Evolutionary conservation across 805 yeast species (phyloP), one percentile per base, ranked within the genome.

Genomic region (Candida caryicola): DNA sequence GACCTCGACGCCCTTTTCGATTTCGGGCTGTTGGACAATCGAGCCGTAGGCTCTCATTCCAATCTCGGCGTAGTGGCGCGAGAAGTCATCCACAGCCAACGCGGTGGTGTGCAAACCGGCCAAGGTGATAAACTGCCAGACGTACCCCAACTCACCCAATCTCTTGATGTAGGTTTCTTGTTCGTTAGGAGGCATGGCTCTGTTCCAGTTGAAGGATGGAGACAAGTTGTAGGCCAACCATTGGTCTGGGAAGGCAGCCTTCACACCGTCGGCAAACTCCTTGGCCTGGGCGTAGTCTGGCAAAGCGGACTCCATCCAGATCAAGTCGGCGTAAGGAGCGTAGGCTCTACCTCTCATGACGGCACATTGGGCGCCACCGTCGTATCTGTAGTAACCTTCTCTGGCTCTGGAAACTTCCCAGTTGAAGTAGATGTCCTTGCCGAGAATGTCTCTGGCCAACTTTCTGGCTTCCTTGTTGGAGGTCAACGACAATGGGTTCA

Each of bases 81-180:
- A 75, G 59, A 91, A 91, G 57, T 80, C 77, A 60, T 89, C 93
- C 41, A 85, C 82, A 26, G 95, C 95, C 59, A 91, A 76, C 4
- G 96, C 98, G 40, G 91, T 89, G 41, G 96, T 88, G 67, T 91
- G 98, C 59, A 91, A 78, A 58, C 98, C 98, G 14, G 97, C 98
- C 57, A 91, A 77, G 4, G 98, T 91, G 66, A 91, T 91, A 68
- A 91, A 91, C 69, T 91, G 97, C 97, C 98, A 91, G 48, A 86
- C 88, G 71, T 82, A 91, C 45, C 98, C 98, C 52, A 90, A 77
- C 65, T 83, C 74, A 46, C 83, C 95, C 45, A 91, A 78, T 62
- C 95, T 80, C 60, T 77, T 67, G 64, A 91, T 91, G 67, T 88
- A 91, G 33, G 96, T 85, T 63, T 82, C 85, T 71, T 90, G 96